phyloP scores from a whole-genome alignment of 805 yeast species.

The Hanseniaspora jakobsenii region DNA sequence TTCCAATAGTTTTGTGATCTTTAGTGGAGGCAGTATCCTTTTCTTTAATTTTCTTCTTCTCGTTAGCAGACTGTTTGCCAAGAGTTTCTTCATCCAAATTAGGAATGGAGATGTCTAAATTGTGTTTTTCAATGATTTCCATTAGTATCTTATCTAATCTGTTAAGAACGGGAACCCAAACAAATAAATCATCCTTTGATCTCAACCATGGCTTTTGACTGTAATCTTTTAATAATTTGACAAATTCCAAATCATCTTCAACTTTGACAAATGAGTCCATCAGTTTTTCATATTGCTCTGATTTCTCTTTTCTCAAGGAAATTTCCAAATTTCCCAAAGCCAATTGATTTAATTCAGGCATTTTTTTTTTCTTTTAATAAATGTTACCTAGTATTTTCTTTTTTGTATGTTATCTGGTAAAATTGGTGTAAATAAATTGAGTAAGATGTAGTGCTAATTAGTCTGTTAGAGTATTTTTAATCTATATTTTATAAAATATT shows the following conservation, averaged over 20 bases:
- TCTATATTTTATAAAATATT: too few relatives aligned
- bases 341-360: background rate
- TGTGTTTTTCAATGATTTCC: conserved; percentile 40
- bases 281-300: conserved; percentile 27
- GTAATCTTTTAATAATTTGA: conserved; percentile 27
- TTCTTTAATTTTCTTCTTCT: too few relatives aligned
- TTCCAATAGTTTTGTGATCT: too few relatives aligned
- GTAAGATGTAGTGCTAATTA: too few relatives aligned
- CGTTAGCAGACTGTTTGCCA: too few relatives aligned
- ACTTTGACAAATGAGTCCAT: conserved; percentile 29
- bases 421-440: too few relatives aligned
- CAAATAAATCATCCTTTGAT: conserved; percentile 56
- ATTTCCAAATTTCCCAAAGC: background rate
- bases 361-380: background rate
- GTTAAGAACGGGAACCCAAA: conserved; percentile 69
- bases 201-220: conserved; percentile 42
- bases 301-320: conserved; percentile 24
- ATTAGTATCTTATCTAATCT: conserved; percentile 60
- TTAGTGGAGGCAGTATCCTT: too few relatives aligned
- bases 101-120: conserved; percentile 22
- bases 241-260: conserved; percentile 32
- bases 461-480: too few relatives aligned
- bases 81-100: conserved; percentile 14
- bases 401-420: too few relatives aligned
- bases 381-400: too few relatives aligned